Evolutionary conservation across 1,139 yeast species (phyloP), one percentile per base, ranked within the genome.

Genomic region (Saccharomycopsis hybrid): DNA sequence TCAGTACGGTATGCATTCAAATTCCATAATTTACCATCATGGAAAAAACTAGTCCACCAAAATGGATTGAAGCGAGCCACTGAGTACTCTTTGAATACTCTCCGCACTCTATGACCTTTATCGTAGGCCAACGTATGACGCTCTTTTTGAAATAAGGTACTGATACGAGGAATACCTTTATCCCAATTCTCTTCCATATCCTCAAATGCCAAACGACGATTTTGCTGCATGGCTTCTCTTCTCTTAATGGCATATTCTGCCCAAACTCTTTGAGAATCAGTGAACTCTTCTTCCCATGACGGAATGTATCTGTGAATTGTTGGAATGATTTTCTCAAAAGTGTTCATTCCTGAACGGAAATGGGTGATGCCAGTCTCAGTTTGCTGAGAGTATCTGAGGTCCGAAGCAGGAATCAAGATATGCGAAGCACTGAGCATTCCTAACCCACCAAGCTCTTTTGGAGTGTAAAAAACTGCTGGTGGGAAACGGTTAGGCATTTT

Each of bases 401-500:
- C 98, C 3, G 96, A 84, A 0, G 95, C 86, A 0, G 98, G 98
- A 57, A 94, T 92, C 57, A 92, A 72, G 47, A 92, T 87, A 64
- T 94, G 98, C 13, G 96, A 87, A 0, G 97, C 97, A 72, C 96
- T 87, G 29, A 94, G 71, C 98, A 94, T 94, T 24, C 98, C 98
- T 44, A 94, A 69, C 38, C 99, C 99, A 48, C 99, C 98, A 7
- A 94, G 69, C 63, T 94, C 99, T 59, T 89, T 92, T 0, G 98
- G 98, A 0, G 98, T 88, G 63, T 94, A 94, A 59, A 94, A 94
- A 1, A 94, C 98, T 2, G 97, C 97, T 0, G 98, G 99, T 2
- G 99, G 99, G 68, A 94, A 94, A 49, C 99, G 74, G 0, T 96
- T 82, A 0, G 99, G 99, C 99, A 94, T 94, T 66, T 94, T 94